Evolutionary conservation across 1,139 yeast genomes (phyloP), one percentile per base, ranked within the genome.

Genomic region (Suhomyces maxii): DNA sequence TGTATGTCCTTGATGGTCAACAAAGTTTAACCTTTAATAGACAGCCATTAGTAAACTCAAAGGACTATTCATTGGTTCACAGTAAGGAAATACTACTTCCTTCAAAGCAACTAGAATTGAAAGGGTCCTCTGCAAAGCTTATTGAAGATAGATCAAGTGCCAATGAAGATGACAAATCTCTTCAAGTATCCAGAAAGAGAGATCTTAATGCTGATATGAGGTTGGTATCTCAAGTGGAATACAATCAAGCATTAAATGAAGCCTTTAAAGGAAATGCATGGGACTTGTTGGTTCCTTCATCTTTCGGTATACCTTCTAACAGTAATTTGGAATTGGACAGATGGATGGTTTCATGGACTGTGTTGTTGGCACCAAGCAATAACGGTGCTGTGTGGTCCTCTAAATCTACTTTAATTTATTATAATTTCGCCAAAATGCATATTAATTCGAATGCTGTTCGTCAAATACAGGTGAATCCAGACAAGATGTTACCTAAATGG

Each of bases 341-440:
- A 60, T 84, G 90, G 90, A 84, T 84, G 89, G 89, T 84, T 8
- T 83, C 86, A 11, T 84, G 90, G 90, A 83, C 90, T 0, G 88
- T 85, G 8, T 63, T 84, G 31, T 64, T 84, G 13, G 80, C 87
- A 1, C 86, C 88, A 0, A 76, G 80, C 36, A 75, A 72, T 47
- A 74, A 74, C 42, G 82, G 83, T 9, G 80, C 85, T 0, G 80
- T 83, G 0, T 84, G 90, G 90, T 81, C 87, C 3, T 78, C 86
- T 0, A 84, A 84, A 56, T 81, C 87, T 1, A 83, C 89, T 0
- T 69, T 84, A 51, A 80, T 84, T 37, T 85, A 84, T 59, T 84
- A 84, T 58, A 83, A 84, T 58, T 84, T 83, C 68, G 90, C 90
- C 39, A 83, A 84, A 58, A 83, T 84, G 86, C 86, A 83, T 58